phyloP scores from a whole-genome alignment of 768 basidiomycete species.

The Russula earlei region DNA sequence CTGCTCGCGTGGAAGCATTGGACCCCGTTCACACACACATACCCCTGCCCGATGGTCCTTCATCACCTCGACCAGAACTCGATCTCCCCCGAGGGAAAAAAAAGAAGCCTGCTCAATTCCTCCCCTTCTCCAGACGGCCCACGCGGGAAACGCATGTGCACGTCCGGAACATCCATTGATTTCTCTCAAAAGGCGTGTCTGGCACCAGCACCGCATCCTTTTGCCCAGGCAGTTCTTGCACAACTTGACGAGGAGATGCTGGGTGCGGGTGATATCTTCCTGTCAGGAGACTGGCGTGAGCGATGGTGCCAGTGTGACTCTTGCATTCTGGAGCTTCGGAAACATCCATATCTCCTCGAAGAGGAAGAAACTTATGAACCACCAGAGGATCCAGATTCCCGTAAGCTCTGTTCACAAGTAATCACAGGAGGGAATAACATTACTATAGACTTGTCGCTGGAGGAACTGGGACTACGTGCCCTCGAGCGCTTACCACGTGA shows the following conservation, averaged over 20 bases:
- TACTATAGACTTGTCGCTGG: slow-evolving; percentile 56
- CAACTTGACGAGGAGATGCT: slow-evolving; percentile 25
- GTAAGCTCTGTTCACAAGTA: slow-evolving; percentile 29
- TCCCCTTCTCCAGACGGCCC: slow-evolving; percentile 26
- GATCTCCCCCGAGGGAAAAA: slow-evolving; percentile 25
- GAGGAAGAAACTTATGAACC: slow-evolving; percentile 82
- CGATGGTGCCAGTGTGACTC: slow-evolving; percentile 70
- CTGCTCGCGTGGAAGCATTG: not conserved
- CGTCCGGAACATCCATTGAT: slow-evolving; percentile 32
- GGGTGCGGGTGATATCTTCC: slow-evolving; percentile 65
- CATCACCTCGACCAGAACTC: not conserved
- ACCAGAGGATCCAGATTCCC: slow-evolving; percentile 79
- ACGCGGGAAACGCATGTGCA: slow-evolving; percentile 36
- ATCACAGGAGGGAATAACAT: not conserved
- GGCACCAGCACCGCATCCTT: slow-evolving; percentile 41
- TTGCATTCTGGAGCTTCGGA: slow-evolving; percentile 51
- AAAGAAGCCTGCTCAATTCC: slow-evolving; percentile 34
- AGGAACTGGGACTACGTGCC: slow-evolving; percentile 78
- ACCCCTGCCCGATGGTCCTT: not conserved
- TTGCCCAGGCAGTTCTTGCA: slow-evolving; percentile 40
- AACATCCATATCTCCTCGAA: slow-evolving; percentile 51
- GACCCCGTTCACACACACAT: not conserved
- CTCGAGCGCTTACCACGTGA: slow-evolving; percentile 67
- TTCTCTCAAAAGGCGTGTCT: slow-evolving; percentile 33
- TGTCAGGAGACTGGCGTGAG: slow-evolving; percentile 61